Base-by-base conservation (phyloP, 108 stramenopile genomes). In the Seminavis robusta region DNA sequence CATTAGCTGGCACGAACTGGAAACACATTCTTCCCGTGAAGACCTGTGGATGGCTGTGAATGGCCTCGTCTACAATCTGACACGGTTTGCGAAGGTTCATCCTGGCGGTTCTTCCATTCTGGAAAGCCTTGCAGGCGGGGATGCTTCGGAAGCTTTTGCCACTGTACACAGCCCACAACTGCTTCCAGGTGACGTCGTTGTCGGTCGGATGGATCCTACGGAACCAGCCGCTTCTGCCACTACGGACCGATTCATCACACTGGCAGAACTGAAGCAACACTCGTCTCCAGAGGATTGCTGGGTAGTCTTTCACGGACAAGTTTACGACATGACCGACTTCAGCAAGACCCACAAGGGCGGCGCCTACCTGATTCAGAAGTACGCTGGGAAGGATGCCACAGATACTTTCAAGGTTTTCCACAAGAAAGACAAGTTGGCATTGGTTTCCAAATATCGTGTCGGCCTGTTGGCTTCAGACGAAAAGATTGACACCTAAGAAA, bases 1-100 rank as follows among this genome's bases (percentile, higher is more conserved):
- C 13, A 47, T 89, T 16, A 57, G 62, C 1, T 16, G 61, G 15
- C 75, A 62, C 4, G 84, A 81, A 19, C 33, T 92, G 8, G 27
- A 41, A 13, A 40, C 76, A 50, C 90, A 88, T 65, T 68, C 49
- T 8, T 52, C 55, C 11, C 53, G 58, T 34, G 74, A 56, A 16
- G 57, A 59, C 27, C 59, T 57, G 10, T 59, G 44, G 27, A 33
- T 59, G 9, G 58, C 25, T 19, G n/a, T 67, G 8, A 15, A 67
- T 4, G 58, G 47, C 2, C 25, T 20, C 3, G 57, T 67, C 1
- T 67, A 52, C 26, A 51, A 67, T 29, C 42, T 67, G 25, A 52
- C 66, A 0, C 8, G 17, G 2, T 67, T 46, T 36, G 42, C 48
- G 20, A 19, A 31, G 3, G 40, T 36, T 13, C 66, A 67, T 41